These are phyloP conservation scores for Priceomyces castillae DNA, from an alignment of 805 yeast genomes.

Conservation along the genomic window DNA sequence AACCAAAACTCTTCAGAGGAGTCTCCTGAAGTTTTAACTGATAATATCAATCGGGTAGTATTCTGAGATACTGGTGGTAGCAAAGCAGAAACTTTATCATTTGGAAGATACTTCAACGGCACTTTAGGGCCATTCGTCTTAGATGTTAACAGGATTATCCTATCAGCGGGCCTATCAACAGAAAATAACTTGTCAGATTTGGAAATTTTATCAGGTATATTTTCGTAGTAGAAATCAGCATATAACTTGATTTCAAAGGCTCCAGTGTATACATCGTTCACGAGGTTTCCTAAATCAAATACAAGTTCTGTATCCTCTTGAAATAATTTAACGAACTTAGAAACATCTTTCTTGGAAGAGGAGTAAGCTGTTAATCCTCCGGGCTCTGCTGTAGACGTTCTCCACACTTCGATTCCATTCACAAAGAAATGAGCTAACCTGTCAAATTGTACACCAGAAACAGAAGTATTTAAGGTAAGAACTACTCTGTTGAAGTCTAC, in stretches of 20 bases:
- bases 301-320: constrained; percentile 38
- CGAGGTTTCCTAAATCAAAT: constrained; percentile 64
- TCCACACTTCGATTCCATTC: constrained; percentile 69
- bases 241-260: constrained; percentile 51
- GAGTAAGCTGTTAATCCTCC: constrained; percentile 44
- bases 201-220: constrained; percentile 1
- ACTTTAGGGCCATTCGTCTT: constrained; percentile 22
- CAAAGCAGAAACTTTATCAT: constrained; percentile 29
- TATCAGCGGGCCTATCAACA: constrained; percentile 35
- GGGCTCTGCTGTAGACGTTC: constrained; percentile 76
- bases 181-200: constrained; percentile 19
- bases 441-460: constrained; percentile 62
- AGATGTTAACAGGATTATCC: constrained; percentile 36
- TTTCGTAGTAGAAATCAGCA: constrained; percentile 48
- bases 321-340: constrained; percentile 54
- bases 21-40: constrained; percentile 69
- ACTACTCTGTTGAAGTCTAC: constrained; percentile 51
- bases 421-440: constrained; percentile 62
- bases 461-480: constrained; percentile 50
- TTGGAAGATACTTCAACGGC: constrained; percentile 49
- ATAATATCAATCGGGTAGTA: constrained; percentile 57
- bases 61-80: constrained; percentile 51
- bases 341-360: constrained; percentile 58
- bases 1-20: constrained; percentile 87
- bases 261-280: constrained; percentile 57